Base-by-base conservation (phyloP, 495 filamentous ascomycete species). In the Aspergillus bertholletiae region DNA sequence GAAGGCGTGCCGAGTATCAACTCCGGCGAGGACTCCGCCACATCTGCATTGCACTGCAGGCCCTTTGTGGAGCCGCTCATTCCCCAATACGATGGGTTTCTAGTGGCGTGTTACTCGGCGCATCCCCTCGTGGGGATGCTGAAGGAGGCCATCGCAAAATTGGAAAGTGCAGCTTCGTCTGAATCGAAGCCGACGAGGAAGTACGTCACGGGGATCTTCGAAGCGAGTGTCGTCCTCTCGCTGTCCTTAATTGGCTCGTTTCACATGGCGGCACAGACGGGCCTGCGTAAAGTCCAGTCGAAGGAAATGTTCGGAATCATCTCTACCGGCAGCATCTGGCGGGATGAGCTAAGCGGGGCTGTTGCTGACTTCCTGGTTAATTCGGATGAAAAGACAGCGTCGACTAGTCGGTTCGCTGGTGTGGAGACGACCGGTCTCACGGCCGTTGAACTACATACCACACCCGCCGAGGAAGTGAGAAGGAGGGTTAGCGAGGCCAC, bases 81-180 rank as follows among this genome's bases (percentile, higher is more conserved):
- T 34, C 52, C 72, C 5, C 43, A 78, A 50, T 83, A 89, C 68
- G 84, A 94, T 61, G 93, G 80, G 20, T 88, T 93, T 57, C 75
- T 97, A 0, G 77, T 98, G 1, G 90, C 90, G 37, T 98, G 93
- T 74, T 98, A 89, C 71, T 92, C 88, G 60, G 82, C 84, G 2
- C 94, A 97, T 60, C 90, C 92, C 0, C 82, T 97, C 4, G 88
- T 96, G 9, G 66, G 77, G 0, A 64, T 75, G 27, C 70, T 97
- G 2, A 74, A 73, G 15, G 61, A 78, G 15, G 57, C 69, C 55
- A 74, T 74, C 30, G 44, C 27, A 39, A 59, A 61, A 13, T 41
- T 59, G 0, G 67, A 74, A 37, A 53, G 62, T 21, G 32, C 44
- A 52, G 61, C 17, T 46, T 26, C 58, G 5, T 37, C 53, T 12